These are phyloP conservation scores for Citrus reticulata DNA, from an alignment of 345 rosid genomes.

Conservation along the genomic window DNA sequence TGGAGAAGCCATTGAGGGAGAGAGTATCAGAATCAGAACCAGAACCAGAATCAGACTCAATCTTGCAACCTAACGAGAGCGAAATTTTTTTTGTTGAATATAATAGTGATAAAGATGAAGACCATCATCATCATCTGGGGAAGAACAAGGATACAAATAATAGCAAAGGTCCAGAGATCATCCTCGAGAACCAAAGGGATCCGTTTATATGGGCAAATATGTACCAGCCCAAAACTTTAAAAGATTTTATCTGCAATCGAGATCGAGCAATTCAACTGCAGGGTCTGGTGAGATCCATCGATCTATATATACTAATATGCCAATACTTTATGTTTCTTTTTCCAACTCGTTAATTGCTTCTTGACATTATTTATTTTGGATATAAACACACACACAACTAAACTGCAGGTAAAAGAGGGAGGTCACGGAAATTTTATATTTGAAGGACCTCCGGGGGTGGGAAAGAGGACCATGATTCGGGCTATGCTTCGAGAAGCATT, in stretches of 20 bases:
- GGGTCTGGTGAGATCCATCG: conserved; percentile 21
- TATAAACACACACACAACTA: too few species aligned
- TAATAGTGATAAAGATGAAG: neutral
- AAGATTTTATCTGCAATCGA: conserved; percentile 55
- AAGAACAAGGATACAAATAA: neutral
- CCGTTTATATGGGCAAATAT: conserved; percentile 42
- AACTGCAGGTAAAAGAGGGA: neutral
- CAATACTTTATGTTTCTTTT: too few species aligned
- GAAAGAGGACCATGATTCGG: conserved; percentile 62
- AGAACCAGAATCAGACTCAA: neutral
- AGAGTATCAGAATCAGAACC: conserved; percentile 26
- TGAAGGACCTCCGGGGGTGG: conserved; percentile 62
- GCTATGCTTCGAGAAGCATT: conserved; percentile 54
- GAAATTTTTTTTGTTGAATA: neutral
- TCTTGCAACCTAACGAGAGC: neutral
- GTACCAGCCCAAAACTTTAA: conserved; percentile 41
- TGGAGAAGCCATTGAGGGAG: conserved; percentile 76
- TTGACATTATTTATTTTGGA: neutral
- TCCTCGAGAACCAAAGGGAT: neutral
- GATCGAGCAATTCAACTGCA: conserved; percentile 37
- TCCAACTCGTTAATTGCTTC: neutral
- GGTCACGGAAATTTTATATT: conserved; percentile 44
- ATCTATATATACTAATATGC: too few species aligned
- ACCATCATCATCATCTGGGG: too few species aligned
- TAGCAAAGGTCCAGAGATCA: neutral